Evolutionary conservation across 1,139 yeast genomes (phyloP), one percentile per base, ranked within the genome.

Genomic region (Saccharomyces pastorianus): DNA sequence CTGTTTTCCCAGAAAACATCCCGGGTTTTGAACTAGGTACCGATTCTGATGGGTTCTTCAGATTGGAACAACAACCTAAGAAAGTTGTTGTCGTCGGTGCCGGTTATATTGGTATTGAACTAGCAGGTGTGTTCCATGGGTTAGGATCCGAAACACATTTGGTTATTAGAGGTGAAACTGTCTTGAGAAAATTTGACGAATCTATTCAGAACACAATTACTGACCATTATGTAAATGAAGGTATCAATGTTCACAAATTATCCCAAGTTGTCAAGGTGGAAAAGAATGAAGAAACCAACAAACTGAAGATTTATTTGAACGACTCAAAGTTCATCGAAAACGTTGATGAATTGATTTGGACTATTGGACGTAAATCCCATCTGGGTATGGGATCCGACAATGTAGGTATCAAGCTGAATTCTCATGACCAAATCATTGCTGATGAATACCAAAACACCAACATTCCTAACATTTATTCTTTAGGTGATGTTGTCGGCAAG

Each of bases 21-120:
- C 85, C 84, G 54, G 98, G 98, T 52, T 80, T 84, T 52, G 95
- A 90, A 67, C 76, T 79, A 59, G 98, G 97, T 58, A 85, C 82
- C 59, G 84, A 88, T 53, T 89, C 97, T 17, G 96, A 93, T 70
- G 96, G 97, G 1, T 95, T 95, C 71, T 93, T 93, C 67, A 82
- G 80, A 59, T 76, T 93, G 61, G 83, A 79, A 57, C 68, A 75
- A 49, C 98, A 91, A 73, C 99, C 99, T 50, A 85, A 88, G 72
- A 78, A 83, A 52, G 99, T 93, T 29, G 98, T 96, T 1, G 79
- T 93, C 59, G 96, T 93, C 13, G 99, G 99, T 63, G 97, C 97
- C 44, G 99, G 99, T 49, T 93, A 93, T 75, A 93, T 93, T 70
- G 98, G 96, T 55, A 87, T 90, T 50, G 99, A 93, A 73, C 80